Evolutionary conservation across 805 yeast species (phyloP), one percentile per base, ranked within the genome.

Genomic region (Starmerella khaoyaiensis): DNA sequence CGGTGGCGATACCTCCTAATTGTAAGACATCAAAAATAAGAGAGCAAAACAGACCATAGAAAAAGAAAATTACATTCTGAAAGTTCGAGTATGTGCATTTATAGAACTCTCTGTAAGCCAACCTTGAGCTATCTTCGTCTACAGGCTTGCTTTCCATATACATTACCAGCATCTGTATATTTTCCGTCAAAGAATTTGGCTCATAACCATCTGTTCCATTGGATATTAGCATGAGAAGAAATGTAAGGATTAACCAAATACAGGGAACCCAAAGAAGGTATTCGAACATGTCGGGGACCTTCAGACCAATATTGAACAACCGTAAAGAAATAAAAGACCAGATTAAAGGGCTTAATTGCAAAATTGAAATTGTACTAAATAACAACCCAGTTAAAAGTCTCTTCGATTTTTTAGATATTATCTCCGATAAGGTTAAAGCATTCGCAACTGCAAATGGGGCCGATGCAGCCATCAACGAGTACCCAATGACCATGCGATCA

Each of bases 401-500:
- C 5, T 14, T 25, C 5, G 28, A 25, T 11, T 16, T 20, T 10
- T 11, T n/a, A 6, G 39, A 11, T n/a, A 38, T 28, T 4, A 30
- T 12, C n/a, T n/a, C n/a, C n/a, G n/a, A n/a, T n/a, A n/a, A n/a
- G 26, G 22, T 37, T 7, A 42, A 6, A 20, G 38, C 25, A 35
- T 41, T 41, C 18, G 35, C 19, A 2, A 40, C 16, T 7, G 48
- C 46, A 26, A 50, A 47, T 4, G 51, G 51, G 1, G 44, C 44
- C 2, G 49, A 40, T 9, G 32, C 17, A 1, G 50, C 42, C 2
- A 45, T 9, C n/a, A 50, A 24, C 4, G 47, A 37, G 15, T 39
- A 38, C 1, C 54, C 54, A 33, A 37, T 28, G 3, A 25, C 31
- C 22, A 29, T 37, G 17, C 43, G 33, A 24, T 50, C 54, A 12